These are phyloP conservation scores for Serendipita vermifera DNA, from an alignment of 768 basidiomycete genomes.

Conservation along the genomic window DNA sequence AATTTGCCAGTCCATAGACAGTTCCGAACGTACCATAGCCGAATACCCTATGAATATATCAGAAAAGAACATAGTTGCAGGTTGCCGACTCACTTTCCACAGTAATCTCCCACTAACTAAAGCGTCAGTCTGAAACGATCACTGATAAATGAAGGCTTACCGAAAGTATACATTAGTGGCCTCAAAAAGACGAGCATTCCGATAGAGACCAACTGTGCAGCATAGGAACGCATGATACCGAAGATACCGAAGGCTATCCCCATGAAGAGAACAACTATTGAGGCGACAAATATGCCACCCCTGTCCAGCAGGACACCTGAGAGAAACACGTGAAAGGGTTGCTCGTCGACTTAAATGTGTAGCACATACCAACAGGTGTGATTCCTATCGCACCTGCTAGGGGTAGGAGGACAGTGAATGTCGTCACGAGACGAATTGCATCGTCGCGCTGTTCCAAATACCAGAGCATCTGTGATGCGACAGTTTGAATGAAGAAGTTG, in stretches of 20 bases:
- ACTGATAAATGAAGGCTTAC: constrained; percentile 12
- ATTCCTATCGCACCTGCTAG: constrained; percentile 25
- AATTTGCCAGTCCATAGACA: constrained; percentile 27
- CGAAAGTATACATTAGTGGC: constrained; percentile 26
- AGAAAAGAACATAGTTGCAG: constrained; percentile 1
- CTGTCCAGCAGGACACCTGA: constrained; percentile 15
- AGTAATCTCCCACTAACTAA: constrained; percentile 17
- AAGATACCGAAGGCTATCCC: constrained; percentile 23
- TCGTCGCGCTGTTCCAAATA: constrained; percentile 20
- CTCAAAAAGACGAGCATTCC: constrained; percentile 23
- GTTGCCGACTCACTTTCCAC: constrained; percentile 13
- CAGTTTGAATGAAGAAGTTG: constrained; percentile 27
- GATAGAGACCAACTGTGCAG: constrained; percentile 22
- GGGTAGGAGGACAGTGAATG: constrained; percentile 27
- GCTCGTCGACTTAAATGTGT: not conserved
- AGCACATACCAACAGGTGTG: constrained; percentile 21
- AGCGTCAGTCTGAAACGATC: not conserved
- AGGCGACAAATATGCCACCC: constrained; percentile 11
- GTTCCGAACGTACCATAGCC: constrained; percentile 27
- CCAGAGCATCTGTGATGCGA: constrained; percentile 22
- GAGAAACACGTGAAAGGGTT: constrained; percentile 9
- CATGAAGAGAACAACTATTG: constrained; percentile 19
- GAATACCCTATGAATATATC: constrained; percentile 17
- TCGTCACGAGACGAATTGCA: constrained; percentile 22
- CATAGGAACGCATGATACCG: constrained; percentile 18